phyloP scores from a whole-genome alignment of 2,329 filamentous ascomycete genomes.

The Plectosphaerella cucumerina region DNA sequence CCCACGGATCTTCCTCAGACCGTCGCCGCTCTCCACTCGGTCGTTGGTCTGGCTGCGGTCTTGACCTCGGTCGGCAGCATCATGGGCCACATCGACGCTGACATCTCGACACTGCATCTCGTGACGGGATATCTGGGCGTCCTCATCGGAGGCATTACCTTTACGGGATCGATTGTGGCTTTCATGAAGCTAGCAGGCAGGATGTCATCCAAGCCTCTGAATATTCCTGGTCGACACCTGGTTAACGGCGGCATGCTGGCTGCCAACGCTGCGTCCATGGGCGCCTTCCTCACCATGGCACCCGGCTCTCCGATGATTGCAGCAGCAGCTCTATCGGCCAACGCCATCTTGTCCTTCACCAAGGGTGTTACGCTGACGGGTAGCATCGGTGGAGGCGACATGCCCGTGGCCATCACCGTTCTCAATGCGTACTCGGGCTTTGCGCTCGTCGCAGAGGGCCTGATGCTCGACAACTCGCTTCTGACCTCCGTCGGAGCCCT shows the following conservation, averaged over 20 bases:
- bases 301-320: conserved; percentile 76
- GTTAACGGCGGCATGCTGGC: conserved; percentile 73
- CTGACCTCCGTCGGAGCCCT: conserved; percentile 81
- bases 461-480: conserved; percentile 86
- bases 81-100: conserved; percentile 46
- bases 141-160: conserved; percentile 82
- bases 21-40: conserved; percentile 82
- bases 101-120: conserved; percentile 74
- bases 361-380: conserved; percentile 87
- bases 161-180: conserved; percentile 85
- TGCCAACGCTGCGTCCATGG: conserved; percentile 77
- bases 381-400: conserved; percentile 88
- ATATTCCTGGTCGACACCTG: conserved; percentile 69
- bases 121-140: conserved; percentile 85
- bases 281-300: conserved; percentile 75
- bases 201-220: conserved; percentile 74
- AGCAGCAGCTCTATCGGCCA: conserved; percentile 72
- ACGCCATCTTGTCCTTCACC: conserved; percentile 72
- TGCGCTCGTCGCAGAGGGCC: conserved; percentile 81
- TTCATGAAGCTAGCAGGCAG: conserved; percentile 81
- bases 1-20: conserved; percentile 86
- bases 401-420: conserved; percentile 89
- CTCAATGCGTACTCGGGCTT: conserved; percentile 90
- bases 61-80: conserved; percentile 86
- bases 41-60: conserved; percentile 84